A percentile compares a stretch with the other conserved stretches of the same genome.
phyloP scores from a whole-genome alignment of 352 stramenopile genomes.

The Globisporangium barbulae region DNA sequence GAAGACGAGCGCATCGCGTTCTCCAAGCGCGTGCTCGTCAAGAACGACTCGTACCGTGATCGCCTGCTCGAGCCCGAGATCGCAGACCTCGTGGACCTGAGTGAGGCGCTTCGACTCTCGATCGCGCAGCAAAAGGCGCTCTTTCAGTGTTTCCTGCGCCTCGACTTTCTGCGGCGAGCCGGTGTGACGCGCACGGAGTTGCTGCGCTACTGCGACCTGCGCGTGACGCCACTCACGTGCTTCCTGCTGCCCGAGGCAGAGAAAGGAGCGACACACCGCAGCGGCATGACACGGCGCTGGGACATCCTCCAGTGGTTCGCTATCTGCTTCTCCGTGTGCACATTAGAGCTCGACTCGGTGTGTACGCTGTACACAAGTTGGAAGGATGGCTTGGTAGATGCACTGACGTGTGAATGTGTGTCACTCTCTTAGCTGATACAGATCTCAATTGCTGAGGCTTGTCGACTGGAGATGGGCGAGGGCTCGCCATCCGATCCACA shows the following conservation, averaged over 20 bases:
- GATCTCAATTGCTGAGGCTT: slow-evolving; percentile 24
- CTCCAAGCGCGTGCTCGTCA: slow-evolving; percentile 38
- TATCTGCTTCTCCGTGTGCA: slow-evolving; percentile 60
- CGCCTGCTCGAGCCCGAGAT: slow-evolving; percentile 58
- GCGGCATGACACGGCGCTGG: slow-evolving; percentile 36
- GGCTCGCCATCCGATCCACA: neutral
- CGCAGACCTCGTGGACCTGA: slow-evolving; percentile 48
- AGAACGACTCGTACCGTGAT: slow-evolving; percentile 67
- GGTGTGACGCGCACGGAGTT: slow-evolving; percentile 48
- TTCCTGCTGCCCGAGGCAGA: slow-evolving; percentile 35
- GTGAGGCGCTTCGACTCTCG: slow-evolving; percentile 47
- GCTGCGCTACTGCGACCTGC: slow-evolving; percentile 53
- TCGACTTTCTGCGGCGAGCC: slow-evolving; percentile 56
- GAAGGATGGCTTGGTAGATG: neutral
- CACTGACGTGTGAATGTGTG: neutral
- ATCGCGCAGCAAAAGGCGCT: slow-evolving; percentile 52
- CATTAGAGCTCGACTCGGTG: slow-evolving; percentile 30
- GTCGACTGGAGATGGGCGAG: neutral
- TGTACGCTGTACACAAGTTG: neutral
- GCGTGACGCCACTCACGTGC: slow-evolving; percentile 25
- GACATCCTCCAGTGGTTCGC: slow-evolving; percentile 56
- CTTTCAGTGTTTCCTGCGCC: slow-evolving; percentile 59
- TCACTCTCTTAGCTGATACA: slow-evolving; percentile 21
- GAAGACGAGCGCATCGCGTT: slow-evolving; percentile 45
- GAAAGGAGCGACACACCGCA: slow-evolving; percentile 32